These are phyloP conservation scores for Reticulascus tulasneorum DNA, from an alignment of 2,329 filamentous ascomycete species.

Conservation along the genomic window DNA sequence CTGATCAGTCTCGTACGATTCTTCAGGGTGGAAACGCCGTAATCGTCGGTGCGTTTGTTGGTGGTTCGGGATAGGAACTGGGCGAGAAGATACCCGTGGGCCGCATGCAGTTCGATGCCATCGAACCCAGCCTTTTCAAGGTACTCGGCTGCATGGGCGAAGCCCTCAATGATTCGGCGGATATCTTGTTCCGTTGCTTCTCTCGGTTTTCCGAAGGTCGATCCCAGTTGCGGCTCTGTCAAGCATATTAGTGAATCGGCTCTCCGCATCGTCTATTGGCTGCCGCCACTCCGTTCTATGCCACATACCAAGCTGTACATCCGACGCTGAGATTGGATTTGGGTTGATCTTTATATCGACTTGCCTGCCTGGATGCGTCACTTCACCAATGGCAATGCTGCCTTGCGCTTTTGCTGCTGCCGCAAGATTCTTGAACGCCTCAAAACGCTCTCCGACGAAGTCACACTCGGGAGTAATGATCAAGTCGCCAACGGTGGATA, in stretches of 20 bases:
- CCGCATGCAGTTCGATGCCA: conserved; percentile 47
- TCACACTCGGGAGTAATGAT: conserved; percentile 53
- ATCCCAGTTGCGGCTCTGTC: conserved; percentile 18
- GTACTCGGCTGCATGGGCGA: conserved; percentile 58
- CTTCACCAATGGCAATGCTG: conserved; percentile 56
- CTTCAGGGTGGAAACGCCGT: conserved; percentile 36
- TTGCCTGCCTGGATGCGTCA: conserved; percentile 61
- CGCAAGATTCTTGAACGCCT: conserved; percentile 56
- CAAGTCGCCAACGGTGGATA: conserved; percentile 52
- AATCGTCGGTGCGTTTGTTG: conserved; percentile 48
- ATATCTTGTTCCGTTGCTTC: conserved; percentile 53
- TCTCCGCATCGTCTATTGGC: too few species aligned
- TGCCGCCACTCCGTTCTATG: too few species aligned
- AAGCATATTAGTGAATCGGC: too few species aligned
- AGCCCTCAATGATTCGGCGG: conserved; percentile 52
- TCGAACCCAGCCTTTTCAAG: conserved; percentile 59
- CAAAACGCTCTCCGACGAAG: conserved; percentile 55
- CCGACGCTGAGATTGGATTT: conserved; percentile 37
- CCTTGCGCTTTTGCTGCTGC: conserved; percentile 53
- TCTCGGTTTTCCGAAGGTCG: conserved; percentile 43
- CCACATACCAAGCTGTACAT: conserved; percentile 27
- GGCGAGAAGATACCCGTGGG: conserved; percentile 50
- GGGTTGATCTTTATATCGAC: conserved; percentile 25
- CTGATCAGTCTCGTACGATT: conserved; percentile 42
- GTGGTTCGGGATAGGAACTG: conserved; percentile 47